A percentile compares a stretch with the other conserved stretches of the same genome.
Conservation (phyloP, 1,284 basidiomycete genomes). For the Albatrellus sp. region DNA sequence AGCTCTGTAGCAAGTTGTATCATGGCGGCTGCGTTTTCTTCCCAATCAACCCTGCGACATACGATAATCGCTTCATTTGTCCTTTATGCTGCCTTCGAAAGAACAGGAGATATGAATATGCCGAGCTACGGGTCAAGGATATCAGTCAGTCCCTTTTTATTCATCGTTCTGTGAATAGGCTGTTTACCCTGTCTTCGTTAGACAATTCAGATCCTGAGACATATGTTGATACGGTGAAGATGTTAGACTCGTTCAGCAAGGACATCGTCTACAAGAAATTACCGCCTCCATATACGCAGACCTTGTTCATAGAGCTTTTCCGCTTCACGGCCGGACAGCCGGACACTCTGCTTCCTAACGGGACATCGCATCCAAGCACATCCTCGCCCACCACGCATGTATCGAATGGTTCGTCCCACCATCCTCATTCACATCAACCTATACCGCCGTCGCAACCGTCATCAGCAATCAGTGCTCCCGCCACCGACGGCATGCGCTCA, state of each 20-base stretch:
- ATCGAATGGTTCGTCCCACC: slow-evolving; percentile 18
- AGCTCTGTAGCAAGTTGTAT: slow-evolving; percentile 49
- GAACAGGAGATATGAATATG: slow-evolving; percentile 52
- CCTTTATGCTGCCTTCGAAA: slow-evolving; percentile 67
- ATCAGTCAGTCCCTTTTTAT: slow-evolving; percentile 31
- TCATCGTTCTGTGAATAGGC: not conserved
- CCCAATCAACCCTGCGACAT: slow-evolving; percentile 27
- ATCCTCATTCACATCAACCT: slow-evolving; percentile 16
- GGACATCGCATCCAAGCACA: slow-evolving; percentile 2
- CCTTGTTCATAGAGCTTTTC: slow-evolving; percentile 64
- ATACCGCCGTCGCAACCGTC: slow-evolving; percentile 17
- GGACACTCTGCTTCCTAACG: slow-evolving; percentile 18
- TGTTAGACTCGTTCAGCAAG: slow-evolving; percentile 63
- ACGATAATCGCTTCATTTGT: slow-evolving; percentile 39
- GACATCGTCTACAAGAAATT: slow-evolving; percentile 58
- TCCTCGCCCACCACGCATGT: slow-evolving; percentile 14
- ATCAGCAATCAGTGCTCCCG: slow-evolving; percentile 20
- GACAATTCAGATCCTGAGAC: slow-evolving; percentile 35
- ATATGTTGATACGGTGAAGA: slow-evolving; percentile 58
- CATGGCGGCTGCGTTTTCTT: slow-evolving; percentile 70
- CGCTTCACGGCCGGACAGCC: slow-evolving; percentile 44
- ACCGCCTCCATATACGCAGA: slow-evolving; percentile 47
- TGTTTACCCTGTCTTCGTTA: slow-evolving; percentile 11
- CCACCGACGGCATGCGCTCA: slow-evolving; percentile 20
- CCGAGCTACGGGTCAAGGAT: slow-evolving; percentile 61